Evolutionary conservation across 495 filamentous ascomycete genomes (phyloP), one percentile per base, ranked within the genome.

Genomic region (Tricharina praecox): DNA sequence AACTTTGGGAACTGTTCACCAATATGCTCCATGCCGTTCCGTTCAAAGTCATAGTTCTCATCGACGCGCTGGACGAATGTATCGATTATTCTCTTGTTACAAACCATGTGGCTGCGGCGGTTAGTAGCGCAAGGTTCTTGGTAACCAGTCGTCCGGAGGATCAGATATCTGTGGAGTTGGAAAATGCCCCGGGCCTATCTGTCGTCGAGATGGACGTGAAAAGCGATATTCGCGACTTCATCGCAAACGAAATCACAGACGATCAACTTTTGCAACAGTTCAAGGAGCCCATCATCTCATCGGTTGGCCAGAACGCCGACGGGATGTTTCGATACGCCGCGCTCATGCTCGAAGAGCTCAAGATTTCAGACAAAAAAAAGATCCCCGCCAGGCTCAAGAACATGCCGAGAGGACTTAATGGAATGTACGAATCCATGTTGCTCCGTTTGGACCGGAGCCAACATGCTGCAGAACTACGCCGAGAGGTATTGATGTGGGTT

Each of bases 301-400:
- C 43, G 19, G 4, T 46, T 33, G 25, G 20, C 19, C 8, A 41
- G 21, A 39, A 40, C 3, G 18, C 50, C 11, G 24, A 34, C 4
- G 36, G 46, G n/a, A 48, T 48, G 44, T 52, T 48, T 52, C 50
- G 45, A 5, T 52, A 45, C 33, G 42, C 45, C 23, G 44, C 33
- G 20, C 42, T 47, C 0, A 21, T 48, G 44, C 8, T 52, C 9
- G 44, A 42, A 16, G 50, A 52, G 38, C 37, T 52, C 2, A 21
- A 30, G 16, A 3, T n/a, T 35, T 32, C 33, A n/a, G 16, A n/a
- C 3, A 35, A 43, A 19, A 13, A 35, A 7, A 35, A 18, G 13
- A 40, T 43, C 45, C 37, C 35, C 26, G 18, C 33, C 24, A 48
- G 23, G 20, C 40, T 51, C 23, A n/a, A 26, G 3, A 7, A 34